Percentiles rank a stretch among this genome's conserved stretches.
phyloP scores from a whole-genome alignment of 169 alveolate species.

The Eimeria brunetti region DNA sequence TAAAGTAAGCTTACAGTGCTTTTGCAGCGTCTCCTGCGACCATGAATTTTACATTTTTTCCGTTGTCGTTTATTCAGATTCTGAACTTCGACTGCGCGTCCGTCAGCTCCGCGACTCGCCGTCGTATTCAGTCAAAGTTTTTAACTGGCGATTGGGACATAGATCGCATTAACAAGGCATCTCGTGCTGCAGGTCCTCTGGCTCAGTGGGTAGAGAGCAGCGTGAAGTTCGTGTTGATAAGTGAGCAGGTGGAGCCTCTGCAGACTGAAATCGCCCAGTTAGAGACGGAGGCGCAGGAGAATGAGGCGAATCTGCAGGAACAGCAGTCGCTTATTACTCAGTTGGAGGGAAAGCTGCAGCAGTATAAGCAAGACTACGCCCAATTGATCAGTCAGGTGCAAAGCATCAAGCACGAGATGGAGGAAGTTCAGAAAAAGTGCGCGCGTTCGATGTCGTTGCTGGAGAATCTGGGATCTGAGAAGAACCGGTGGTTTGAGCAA shows the following conservation, averaged over 20 bases:
- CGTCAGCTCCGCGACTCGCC: conserved; percentile 82
- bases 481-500: conserved; percentile 81
- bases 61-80: conserved; percentile 18
- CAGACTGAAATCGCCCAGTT: conserved; percentile 95
- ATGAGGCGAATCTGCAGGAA: conserved; percentile 91
- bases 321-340: conserved; percentile 87
- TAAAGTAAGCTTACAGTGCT: background rate
- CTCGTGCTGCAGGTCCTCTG: conserved; percentile 98
- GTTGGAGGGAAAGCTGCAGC: conserved; percentile 88
- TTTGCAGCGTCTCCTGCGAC: conserved; percentile 28
- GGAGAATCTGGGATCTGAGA: conserved; percentile 83
- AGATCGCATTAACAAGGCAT: conserved; percentile 95
- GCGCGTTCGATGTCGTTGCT: conserved; percentile 87
- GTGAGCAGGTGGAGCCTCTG: conserved; percentile 96
- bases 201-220: conserved; percentile 96
- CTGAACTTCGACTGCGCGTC: conserved; percentile 78
- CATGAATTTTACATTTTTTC: background rate
- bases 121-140: conserved; percentile 87
- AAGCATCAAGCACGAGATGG: conserved; percentile 95
- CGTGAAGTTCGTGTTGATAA: conserved; percentile 92
- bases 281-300: conserved; percentile 91
- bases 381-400: conserved; percentile 95
- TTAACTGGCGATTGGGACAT: conserved; percentile 96
- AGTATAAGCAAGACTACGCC: conserved; percentile 96
- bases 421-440: conserved; percentile 94